Evolutionary conservation across 768 basidiomycete genomes (phyloP).

Genomic region (Auricularia sp.): DNA sequence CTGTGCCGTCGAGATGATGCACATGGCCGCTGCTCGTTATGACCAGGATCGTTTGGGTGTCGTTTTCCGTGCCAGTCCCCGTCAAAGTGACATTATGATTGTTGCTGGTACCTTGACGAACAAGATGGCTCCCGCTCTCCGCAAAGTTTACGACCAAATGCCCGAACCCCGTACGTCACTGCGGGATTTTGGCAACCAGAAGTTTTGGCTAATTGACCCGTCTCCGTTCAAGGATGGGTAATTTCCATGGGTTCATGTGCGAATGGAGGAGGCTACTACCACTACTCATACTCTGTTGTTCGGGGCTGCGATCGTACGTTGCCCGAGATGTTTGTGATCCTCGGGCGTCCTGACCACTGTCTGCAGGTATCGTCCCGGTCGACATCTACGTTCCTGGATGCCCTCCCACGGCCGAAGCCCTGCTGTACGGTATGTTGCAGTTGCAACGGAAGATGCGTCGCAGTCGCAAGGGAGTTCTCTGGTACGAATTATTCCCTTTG

Average conservation of each 20-base stretch:
- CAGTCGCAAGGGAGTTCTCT: constrained; percentile 75
- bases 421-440: constrained; percentile 93
- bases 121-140: constrained; percentile 97
- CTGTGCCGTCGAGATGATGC: constrained; percentile 99
- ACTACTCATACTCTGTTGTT: constrained; percentile 97
- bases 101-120: constrained; percentile 98
- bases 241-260: constrained; percentile 99
- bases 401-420: constrained; percentile 90
- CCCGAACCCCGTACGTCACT: constrained; percentile 95
- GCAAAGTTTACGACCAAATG: constrained; percentile 98
- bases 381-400: constrained; percentile 98
- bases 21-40: constrained; percentile 98
- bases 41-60: constrained; percentile 97
- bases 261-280: constrained; percentile 95
- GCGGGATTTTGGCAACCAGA: too few species aligned
- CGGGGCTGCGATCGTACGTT: constrained; percentile 96
- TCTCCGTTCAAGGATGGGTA: too few species aligned
- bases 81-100: constrained; percentile 97
- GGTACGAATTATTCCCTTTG: too few species aligned
- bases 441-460: constrained; percentile 93
- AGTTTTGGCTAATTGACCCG: too few species aligned
- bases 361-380: constrained; percentile 96
- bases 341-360: too few species aligned
- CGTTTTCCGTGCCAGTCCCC: constrained; percentile 97
- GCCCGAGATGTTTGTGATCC: too few species aligned